A percentile compares a stretch with the other conserved stretches of the same genome.
These are phyloP conservation scores for Pharnaceum exiguum DNA, from an alignment of 148 eudicot species.

Conservation along the genomic window DNA sequence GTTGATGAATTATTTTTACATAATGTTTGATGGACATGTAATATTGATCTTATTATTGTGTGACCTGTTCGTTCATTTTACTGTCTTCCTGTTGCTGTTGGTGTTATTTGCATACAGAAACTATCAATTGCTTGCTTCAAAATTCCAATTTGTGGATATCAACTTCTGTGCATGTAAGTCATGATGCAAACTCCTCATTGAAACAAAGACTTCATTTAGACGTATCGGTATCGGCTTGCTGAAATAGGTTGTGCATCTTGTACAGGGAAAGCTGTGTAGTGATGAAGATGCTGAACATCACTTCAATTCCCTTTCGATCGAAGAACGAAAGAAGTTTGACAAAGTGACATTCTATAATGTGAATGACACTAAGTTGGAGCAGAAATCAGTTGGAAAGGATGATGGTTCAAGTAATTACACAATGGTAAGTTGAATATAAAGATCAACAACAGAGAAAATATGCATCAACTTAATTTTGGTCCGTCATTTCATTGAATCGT, in stretches of 20 bases:
- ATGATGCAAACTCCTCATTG: too few species aligned
- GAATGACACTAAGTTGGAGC: not conserved
- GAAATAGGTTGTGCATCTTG: not conserved
- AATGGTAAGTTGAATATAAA: slow-evolving; percentile 1
- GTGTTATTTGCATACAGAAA: too few species aligned
- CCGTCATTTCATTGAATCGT: not conserved
- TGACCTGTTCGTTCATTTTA: too few species aligned
- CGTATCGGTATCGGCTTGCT: too few species aligned
- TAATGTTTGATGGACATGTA: too few species aligned
- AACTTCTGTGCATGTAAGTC: not conserved
- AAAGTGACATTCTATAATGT: not conserved
- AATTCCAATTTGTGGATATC: not conserved
- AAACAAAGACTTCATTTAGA: too few species aligned
- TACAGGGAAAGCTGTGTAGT: not conserved
- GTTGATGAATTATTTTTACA: too few species aligned
- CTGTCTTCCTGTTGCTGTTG: too few species aligned
- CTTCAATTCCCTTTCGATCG: not conserved
- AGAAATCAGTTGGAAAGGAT: not conserved
- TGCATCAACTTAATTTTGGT: too few species aligned
- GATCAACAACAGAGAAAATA: too few species aligned
- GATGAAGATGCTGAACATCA: not conserved
- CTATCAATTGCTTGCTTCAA: not conserved
- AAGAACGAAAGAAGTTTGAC: slow-evolving; percentile 2
- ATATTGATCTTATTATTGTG: too few species aligned
- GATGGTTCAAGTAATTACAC: not conserved